Conservation (phyloP, 352 stramenopile genomes). For the Nothophytophthora sp. region DNA sequence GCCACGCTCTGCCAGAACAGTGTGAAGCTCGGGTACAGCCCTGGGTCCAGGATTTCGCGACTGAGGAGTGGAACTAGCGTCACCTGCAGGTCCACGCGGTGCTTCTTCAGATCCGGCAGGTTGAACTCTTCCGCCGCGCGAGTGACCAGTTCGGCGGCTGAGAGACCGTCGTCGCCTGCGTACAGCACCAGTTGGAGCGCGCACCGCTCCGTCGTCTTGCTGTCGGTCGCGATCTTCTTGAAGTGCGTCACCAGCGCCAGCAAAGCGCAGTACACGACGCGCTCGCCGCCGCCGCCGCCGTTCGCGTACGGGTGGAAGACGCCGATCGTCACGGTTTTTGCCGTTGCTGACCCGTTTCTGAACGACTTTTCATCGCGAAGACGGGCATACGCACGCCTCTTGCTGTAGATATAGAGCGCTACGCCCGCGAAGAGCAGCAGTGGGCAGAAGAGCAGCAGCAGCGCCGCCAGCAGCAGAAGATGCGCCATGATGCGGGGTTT, state of each 20-base stretch:
- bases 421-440: slow-evolving; percentile 20
- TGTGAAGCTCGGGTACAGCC: slow-evolving; percentile 90
- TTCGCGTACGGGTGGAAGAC: slow-evolving; percentile 97
- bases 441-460: slow-evolving; percentile 18
- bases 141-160: slow-evolving; percentile 64
- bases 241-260: slow-evolving; percentile 76
- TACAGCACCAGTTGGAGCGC: slow-evolving; percentile 62
- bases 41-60: slow-evolving; percentile 73
- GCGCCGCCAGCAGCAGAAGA: not conserved
- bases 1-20: slow-evolving; percentile 96
- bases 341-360: slow-evolving; percentile 1
- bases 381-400: slow-evolving; percentile 40
- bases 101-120: slow-evolving; percentile 65
- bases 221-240: slow-evolving; percentile 13
- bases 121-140: slow-evolving; percentile 86
- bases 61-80: slow-evolving; percentile 78
- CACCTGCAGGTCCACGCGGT: slow-evolving; percentile 50
- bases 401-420: slow-evolving; percentile 35
- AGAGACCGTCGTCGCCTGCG: slow-evolving; percentile 76
- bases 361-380: slow-evolving; percentile 24
- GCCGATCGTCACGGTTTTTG: slow-evolving; percentile 56
- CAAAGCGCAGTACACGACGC: slow-evolving; percentile 97
- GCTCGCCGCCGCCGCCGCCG: slow-evolving; percentile 96
- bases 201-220: not conserved
- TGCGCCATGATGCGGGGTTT: slow-evolving; percentile 3